Evolutionary conservation across 495 filamentous ascomycete genomes (phyloP).

Genomic region (Tuber borchii): DNA sequence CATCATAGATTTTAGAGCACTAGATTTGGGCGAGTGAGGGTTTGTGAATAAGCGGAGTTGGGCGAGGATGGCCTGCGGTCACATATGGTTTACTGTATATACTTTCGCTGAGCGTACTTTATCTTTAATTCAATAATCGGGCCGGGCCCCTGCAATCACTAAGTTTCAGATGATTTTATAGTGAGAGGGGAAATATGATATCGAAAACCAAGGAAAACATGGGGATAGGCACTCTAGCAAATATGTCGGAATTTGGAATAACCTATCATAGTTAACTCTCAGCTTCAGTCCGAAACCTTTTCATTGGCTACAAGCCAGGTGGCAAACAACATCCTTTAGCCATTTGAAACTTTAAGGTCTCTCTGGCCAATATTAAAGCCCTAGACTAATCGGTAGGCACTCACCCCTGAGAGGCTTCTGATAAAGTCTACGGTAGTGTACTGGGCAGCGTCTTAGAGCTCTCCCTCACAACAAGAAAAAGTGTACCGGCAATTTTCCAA

Average conservation of each 20-base stretch:
- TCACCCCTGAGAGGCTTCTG: neutral
- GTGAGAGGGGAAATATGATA: neutral
- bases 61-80: neutral
- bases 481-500: neutral
- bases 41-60: neutral
- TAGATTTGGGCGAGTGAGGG: slow-evolving; percentile 3
- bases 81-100: neutral
- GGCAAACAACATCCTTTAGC: neutral
- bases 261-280: neutral
- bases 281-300: neutral
- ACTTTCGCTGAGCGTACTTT: neutral
- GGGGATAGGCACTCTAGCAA: neutral
- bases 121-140: neutral
- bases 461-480: neutral
- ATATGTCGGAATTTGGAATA: neutral
- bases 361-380: neutral
- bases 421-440: too few relatives aligned
- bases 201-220: neutral
- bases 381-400: neutral
- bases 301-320: neutral
- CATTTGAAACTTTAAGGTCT: neutral
- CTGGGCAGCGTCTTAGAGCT: neutral
- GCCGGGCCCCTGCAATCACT: neutral
- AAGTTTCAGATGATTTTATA: neutral
- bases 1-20: neutral